Percentiles rank a stretch among this genome's conserved stretches.
phyloP scores from a whole-genome alignment of 352 stramenopile genomes.

The Pythium chondricola region DNA sequence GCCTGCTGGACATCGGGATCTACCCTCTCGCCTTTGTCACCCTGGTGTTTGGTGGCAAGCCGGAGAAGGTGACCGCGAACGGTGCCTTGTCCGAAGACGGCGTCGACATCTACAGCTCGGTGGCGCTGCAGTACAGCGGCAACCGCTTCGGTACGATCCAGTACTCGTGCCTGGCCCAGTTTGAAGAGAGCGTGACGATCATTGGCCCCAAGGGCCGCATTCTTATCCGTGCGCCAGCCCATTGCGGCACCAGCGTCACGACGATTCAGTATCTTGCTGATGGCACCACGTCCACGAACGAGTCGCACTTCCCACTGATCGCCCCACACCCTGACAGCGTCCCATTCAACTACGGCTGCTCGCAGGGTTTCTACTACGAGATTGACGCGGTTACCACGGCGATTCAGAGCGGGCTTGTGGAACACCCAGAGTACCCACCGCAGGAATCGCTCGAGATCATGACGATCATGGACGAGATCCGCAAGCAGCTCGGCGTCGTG shows the following conservation, averaged over 20 bases:
- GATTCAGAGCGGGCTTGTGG: slow-evolving; percentile 38
- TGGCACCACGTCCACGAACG: slow-evolving; percentile 22
- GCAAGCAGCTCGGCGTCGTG: slow-evolving; percentile 45
- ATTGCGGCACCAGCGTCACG: slow-evolving; percentile 48
- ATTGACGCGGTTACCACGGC: slow-evolving; percentile 52
- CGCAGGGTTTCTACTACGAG: slow-evolving; percentile 77
- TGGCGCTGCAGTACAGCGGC: slow-evolving; percentile 43
- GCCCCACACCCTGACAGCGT: slow-evolving; percentile 24
- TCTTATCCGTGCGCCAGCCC: slow-evolving; percentile 45
- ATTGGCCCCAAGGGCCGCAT: slow-evolving; percentile 70
- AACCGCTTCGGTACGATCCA: slow-evolving; percentile 44
- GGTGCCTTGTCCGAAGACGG: slow-evolving; percentile 41
- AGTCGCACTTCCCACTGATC: slow-evolving; percentile 38
- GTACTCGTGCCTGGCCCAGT: slow-evolving; percentile 50
- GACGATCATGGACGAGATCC: slow-evolving; percentile 71
- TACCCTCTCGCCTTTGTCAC: slow-evolving; percentile 71
- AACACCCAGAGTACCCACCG: slow-evolving; percentile 52
- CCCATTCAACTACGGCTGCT: slow-evolving; percentile 56
- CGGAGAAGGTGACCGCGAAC: slow-evolving; percentile 38
- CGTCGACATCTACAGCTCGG: slow-evolving; percentile 47
- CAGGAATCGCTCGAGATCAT: slow-evolving; percentile 57
- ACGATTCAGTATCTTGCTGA: slow-evolving; percentile 27
- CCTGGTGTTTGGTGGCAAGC: slow-evolving; percentile 46
- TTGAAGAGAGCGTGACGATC: slow-evolving; percentile 67
- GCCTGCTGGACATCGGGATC: slow-evolving; percentile 67